Base-by-base conservation (phyloP, 257 asterid species). In the Datura wrightii region DNA sequence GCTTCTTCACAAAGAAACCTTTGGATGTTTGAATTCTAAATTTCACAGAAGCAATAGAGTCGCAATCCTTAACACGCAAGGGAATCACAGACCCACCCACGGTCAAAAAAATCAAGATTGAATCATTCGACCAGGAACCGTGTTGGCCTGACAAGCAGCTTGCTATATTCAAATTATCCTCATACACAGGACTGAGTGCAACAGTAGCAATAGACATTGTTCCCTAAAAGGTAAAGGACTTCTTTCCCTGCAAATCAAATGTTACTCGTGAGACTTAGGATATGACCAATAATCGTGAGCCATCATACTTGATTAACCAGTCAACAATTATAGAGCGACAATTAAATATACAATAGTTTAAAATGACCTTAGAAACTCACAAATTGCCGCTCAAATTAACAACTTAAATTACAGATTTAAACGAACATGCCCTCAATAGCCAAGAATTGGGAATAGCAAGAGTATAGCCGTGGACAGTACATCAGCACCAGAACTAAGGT, bases 1-100 rank as follows among this genome's bases (percentile, higher is more conserved):
- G 98, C 79, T 86, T 93, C 89, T 90, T 93, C 36, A 87, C 93
- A 42, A 90, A 91, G 91, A 93, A 91, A 10, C 98, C 98, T 81
- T 85, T 89, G 79, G 83, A 85, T 36, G 84, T 88, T 60, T 95
- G 95, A 48, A 93, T 92, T 65, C 93, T 90, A 34, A 93, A 92
- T 79, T 95, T 95, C 79, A 95, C 95, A 10, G 93, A 92, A 66
- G 96, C 98, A 74, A 95, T 89, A 10, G 98, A 95, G 84, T 93
- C 96, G 1, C 97, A 91, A 80, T 90, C 94, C 13, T 91, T 90
- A 67, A 95, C 94, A 0, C 89, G 92, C 96, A 93, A 86, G 0
- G 96, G 98, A 52, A 89, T 90, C 86, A 92, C 85, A 6, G 96
- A 90, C n/a, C 92, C 91, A 19, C 92, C 95, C 74, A 92, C 87